Conservation (phyloP, 176 grass and related monocot genomes). For the Avena atlantica region DNA sequence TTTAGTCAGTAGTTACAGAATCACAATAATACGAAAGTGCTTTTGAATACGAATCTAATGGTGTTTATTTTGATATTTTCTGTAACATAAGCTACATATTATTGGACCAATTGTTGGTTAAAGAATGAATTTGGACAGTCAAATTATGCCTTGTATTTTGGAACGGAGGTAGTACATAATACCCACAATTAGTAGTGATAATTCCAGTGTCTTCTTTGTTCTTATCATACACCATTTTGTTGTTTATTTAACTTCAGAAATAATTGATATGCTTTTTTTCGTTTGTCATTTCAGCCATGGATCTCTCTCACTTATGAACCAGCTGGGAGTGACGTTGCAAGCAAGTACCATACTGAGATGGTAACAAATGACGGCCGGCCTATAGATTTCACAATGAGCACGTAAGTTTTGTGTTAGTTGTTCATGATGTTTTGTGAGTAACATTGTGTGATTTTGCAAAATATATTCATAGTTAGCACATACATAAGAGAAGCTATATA, state of each 20-base stretch:
- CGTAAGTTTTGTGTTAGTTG: slow-evolving; percentile 46
- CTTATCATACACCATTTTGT: background rate
- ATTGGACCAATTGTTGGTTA: background rate
- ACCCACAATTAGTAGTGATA: background rate
- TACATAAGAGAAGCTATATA: no score
- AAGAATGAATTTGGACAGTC: background rate
- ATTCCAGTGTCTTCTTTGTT: background rate
- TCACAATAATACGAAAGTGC: background rate
- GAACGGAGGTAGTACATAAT: background rate
- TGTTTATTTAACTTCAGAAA: slow-evolving; percentile 21
- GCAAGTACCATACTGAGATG: slow-evolving; percentile 66
- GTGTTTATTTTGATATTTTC: background rate
- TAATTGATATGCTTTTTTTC: slow-evolving; percentile 9
- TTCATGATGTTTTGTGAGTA: slow-evolving; percentile 7
- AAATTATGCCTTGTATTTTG: background rate
- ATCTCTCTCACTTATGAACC: slow-evolving; percentile 61
- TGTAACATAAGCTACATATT: background rate
- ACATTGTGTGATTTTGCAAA: background rate
- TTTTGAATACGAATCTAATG: background rate
- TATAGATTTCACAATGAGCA: slow-evolving; percentile 79
- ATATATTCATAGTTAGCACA: background rate
- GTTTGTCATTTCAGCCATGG: slow-evolving; percentile 59
- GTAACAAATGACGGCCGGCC: slow-evolving; percentile 48
- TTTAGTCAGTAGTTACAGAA: background rate
- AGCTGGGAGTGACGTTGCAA: slow-evolving; percentile 53